These are phyloP conservation scores for Trifolium pratense DNA, from an alignment of 306 rosid genomes.

Conservation along the genomic window DNA sequence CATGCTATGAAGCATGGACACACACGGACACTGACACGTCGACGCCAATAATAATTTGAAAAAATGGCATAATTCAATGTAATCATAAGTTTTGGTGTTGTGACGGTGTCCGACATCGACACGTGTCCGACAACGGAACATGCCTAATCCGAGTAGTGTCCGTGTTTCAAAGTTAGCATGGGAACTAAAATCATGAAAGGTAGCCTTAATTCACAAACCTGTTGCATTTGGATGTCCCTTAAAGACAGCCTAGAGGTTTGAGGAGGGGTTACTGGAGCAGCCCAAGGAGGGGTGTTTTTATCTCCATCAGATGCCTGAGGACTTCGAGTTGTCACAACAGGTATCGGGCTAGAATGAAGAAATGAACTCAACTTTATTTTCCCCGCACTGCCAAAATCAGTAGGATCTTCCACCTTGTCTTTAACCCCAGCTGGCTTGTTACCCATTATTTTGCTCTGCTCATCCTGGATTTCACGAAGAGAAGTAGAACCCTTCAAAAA, in stretches of 20 bases:
- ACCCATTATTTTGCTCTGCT: slow-evolving; percentile 64
- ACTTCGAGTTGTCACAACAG: slow-evolving; percentile 55
- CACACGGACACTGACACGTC: too few species aligned
- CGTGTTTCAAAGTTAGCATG: not conserved
- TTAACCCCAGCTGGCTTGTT: slow-evolving; percentile 42
- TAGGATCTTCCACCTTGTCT: slow-evolving; percentile 61
- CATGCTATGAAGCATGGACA: too few species aligned
- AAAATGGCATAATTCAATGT: too few species aligned
- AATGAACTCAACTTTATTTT: slow-evolving; percentile 72
- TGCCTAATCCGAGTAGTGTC: too few species aligned
- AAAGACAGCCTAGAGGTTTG: slow-evolving; percentile 72
- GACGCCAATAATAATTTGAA: too few species aligned
- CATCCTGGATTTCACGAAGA: slow-evolving; percentile 86
- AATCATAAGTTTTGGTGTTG: too few species aligned
- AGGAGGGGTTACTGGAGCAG: slow-evolving; percentile 90
- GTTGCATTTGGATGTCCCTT: slow-evolving; percentile 93
- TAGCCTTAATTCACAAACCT: slow-evolving; percentile 56
- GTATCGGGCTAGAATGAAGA: slow-evolving; percentile 85
- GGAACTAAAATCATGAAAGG: slow-evolving; percentile 6
- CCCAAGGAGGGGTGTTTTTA: slow-evolving; percentile 81
- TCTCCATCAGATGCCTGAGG: slow-evolving; percentile 71
- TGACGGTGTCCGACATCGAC: too few species aligned
- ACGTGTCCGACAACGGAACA: too few species aligned
- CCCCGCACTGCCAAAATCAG: slow-evolving; percentile 55
- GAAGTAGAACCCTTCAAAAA: slow-evolving; percentile 65